These are phyloP conservation scores for Suhomyces wounanorum DNA, from an alignment of 1,139 yeast genomes.

Conservation along the genomic window DNA sequence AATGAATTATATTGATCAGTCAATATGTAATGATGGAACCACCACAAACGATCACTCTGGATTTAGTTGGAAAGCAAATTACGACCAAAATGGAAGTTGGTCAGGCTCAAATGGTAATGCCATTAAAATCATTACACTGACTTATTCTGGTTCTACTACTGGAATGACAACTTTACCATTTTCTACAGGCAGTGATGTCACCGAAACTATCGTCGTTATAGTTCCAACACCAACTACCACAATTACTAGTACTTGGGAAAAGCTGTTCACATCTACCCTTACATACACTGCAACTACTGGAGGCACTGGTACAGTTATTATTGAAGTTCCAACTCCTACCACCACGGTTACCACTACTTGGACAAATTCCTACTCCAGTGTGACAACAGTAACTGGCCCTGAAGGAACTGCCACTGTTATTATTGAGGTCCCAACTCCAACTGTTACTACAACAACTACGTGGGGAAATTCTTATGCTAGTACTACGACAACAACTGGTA, in stretches of 20 bases:
- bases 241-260: slow-evolving; percentile 15
- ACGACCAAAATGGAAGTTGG: slow-evolving; percentile 15
- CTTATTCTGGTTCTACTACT: slow-evolving; percentile 28
- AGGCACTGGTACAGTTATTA: too few species aligned
- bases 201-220: slow-evolving; percentile 16
- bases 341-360: slow-evolving; percentile 7
- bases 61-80: slow-evolving; percentile 9
- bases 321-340: slow-evolving; percentile 18
- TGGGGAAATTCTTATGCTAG: too few species aligned
- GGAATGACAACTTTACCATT: slow-evolving; percentile 22
- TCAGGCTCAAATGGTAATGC: slow-evolving; percentile 26
- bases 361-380: too few species aligned
- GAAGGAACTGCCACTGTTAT: too few species aligned
- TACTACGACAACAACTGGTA: too few species aligned
- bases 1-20: slow-evolving; percentile 18
- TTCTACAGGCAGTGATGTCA: slow-evolving; percentile 10
- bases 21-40: slow-evolving; percentile 17
- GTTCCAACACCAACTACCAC: slow-evolving; percentile 19
- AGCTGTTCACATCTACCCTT: slow-evolving; percentile 8
- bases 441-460: too few species aligned
- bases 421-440: too few species aligned
- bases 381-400: too few species aligned
- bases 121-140: slow-evolving; percentile 24
- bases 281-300: slow-evolving; percentile 15
- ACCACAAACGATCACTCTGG: neutral